A percentile compares a stretch with the other conserved stretches of the same genome.
phyloP scores from a whole-genome alignment of 2,329 filamentous ascomycete genomes.

The Ophiostoma piceae region DNA sequence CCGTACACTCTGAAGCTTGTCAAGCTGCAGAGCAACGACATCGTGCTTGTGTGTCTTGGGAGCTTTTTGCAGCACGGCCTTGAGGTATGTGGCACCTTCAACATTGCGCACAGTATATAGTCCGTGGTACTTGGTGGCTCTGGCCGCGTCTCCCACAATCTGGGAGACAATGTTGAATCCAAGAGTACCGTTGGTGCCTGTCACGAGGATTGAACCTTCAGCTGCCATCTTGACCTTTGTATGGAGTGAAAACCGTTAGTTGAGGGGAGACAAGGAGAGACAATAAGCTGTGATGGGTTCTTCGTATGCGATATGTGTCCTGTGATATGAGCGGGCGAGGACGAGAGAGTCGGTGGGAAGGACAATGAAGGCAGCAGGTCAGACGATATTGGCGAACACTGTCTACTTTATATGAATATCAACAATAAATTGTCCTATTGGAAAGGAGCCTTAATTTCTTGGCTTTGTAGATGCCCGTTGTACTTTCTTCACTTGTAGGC shows the following conservation, averaged over 20 bases:
- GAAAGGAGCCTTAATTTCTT: neutral
- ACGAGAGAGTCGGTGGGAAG: neutral
- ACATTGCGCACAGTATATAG: conserved; percentile 25
- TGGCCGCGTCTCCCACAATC: conserved; percentile 14
- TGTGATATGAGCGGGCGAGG: neutral
- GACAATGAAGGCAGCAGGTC: neutral
- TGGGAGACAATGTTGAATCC: conserved; percentile 23
- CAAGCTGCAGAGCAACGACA: conserved; percentile 26
- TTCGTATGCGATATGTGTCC: neutral
- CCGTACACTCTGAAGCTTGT: conserved; percentile 25
- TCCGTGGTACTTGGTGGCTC: conserved; percentile 19
- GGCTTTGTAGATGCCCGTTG: neutral
- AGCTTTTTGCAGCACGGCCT: conserved; percentile 19
- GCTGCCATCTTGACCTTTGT: neutral
- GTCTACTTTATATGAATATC: neutral
- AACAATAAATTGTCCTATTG: neutral
- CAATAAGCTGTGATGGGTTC: neutral
- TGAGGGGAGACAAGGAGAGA: neutral
- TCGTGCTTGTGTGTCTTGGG: conserved; percentile 23
- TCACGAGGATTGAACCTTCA: conserved; percentile 25
- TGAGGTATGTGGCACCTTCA: conserved; percentile 20
- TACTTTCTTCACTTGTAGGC: neutral
- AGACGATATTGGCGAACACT: neutral
- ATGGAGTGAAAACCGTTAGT: neutral
- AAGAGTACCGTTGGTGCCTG: conserved; percentile 25